Evolutionary conservation across 768 basidiomycete genomes (phyloP).

Genomic region (Krasilnikovozyma curviuscula): DNA sequence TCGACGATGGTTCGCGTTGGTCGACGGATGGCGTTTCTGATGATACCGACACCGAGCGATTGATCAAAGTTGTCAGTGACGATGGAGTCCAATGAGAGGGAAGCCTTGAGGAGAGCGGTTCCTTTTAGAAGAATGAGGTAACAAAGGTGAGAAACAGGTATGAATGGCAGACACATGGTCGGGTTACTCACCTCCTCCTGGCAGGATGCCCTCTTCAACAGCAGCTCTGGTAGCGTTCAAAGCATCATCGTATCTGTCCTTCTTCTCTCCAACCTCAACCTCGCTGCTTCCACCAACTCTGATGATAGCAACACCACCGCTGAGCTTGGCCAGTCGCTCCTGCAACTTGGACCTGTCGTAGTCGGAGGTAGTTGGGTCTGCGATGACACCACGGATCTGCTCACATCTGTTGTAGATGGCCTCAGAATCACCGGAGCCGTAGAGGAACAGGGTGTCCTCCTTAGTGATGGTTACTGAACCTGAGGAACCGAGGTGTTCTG

Average conservation of each 20-base stretch:
- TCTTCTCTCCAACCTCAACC: conserved; percentile 98
- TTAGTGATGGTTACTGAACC: conserved; percentile 89
- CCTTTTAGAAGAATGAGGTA: background rate
- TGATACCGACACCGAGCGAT: conserved; percentile 75
- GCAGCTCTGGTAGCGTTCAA: conserved; percentile 95
- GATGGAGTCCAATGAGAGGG: conserved; percentile 38
- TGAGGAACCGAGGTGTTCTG: conserved; percentile 73
- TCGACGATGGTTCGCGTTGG: conserved; percentile 73
- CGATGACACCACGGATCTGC: conserved; percentile 70
- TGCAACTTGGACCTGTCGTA: conserved; percentile 89
- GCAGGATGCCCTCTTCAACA: conserved; percentile 95
- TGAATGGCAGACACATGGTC: background rate
- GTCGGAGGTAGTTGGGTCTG: conserved; percentile 68
- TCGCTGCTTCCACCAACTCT: conserved; percentile 85
- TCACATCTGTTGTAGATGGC: conserved; percentile 83
- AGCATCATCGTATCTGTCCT: conserved; percentile 83
- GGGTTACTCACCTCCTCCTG: conserved; percentile 51
- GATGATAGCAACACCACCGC: conserved; percentile 94
- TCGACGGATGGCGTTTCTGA: conserved; percentile 61
- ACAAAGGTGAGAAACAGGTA: background rate
- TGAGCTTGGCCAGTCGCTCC: conserved; percentile 88
- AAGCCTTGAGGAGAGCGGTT: conserved; percentile 51
- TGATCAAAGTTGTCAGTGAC: conserved; percentile 86
- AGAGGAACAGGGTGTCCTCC: conserved; percentile 90
- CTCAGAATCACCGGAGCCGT: conserved; percentile 80